These are phyloP conservation scores for Cryptococcus neoformans DNA, from an alignment of 1,284 basidiomycete species.

Conservation along the genomic window DNA sequence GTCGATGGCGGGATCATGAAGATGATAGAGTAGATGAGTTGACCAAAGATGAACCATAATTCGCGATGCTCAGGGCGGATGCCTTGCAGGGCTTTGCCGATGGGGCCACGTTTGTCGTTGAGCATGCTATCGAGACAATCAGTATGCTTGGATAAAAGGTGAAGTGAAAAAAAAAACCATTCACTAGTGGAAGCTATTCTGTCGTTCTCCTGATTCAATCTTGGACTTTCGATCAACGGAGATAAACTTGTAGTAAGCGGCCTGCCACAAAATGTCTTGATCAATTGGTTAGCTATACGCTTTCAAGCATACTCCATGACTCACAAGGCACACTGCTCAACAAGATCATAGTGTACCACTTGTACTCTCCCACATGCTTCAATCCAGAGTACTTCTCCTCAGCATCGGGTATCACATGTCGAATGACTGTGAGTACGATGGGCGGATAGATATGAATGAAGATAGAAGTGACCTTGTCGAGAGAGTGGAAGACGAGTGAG, in stretches of 20 bases:
- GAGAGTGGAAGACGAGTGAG: constrained; percentile 89
- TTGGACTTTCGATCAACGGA: constrained; percentile 77
- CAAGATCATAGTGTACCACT: constrained; percentile 47
- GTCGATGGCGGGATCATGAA: constrained; percentile 78
- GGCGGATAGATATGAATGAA: constrained; percentile 86
- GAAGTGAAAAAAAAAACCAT: constrained; percentile 5
- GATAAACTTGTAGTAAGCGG: constrained; percentile 89
- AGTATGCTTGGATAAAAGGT: neutral
- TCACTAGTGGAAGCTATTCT: constrained; percentile 73
- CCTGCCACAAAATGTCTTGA: constrained; percentile 80
- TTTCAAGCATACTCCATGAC: constrained; percentile 6
- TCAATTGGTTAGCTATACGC: neutral
- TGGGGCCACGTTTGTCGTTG: constrained; percentile 77
- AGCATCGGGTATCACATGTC: constrained; percentile 24
- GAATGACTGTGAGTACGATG: constrained; percentile 79
- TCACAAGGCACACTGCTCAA: constrained; percentile 44
- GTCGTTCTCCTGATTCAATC: constrained; percentile 79
- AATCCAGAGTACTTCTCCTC: constrained; percentile 78
- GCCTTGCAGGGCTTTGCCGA: constrained; percentile 65
- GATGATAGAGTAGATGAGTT: constrained; percentile 76
- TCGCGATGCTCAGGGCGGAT: constrained; percentile 64
- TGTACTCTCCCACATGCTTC: constrained; percentile 48
- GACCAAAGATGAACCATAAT: constrained; percentile 75
- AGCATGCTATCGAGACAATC: constrained; percentile 55
- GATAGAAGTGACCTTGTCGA: constrained; percentile 86